Conservation (phyloP, 495 filamentous ascomycete genomes). For the Talaromyces borbonicus region DNA sequence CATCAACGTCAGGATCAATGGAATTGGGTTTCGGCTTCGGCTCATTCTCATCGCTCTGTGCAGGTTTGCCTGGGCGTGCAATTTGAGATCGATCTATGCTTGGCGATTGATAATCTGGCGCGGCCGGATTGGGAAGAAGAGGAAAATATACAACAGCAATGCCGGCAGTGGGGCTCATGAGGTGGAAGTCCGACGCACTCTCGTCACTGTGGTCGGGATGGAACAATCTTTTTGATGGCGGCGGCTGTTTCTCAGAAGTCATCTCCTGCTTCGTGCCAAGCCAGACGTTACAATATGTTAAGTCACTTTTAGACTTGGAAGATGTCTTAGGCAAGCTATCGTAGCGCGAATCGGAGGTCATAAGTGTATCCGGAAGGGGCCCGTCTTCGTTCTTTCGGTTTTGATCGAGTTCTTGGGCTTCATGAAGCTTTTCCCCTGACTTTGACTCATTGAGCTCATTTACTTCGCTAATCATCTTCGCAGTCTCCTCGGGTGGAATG, state of each 20-base stretch:
- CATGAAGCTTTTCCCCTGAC: constrained; percentile 50
- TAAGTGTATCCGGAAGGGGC: constrained; percentile 7
- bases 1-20: constrained; percentile 68
- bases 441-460: constrained; percentile 49
- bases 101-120: constrained; percentile 22
- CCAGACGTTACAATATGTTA: constrained; percentile 92
- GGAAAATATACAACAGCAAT: constrained; percentile 89
- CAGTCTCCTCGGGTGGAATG: constrained; percentile 42
- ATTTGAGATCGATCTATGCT: constrained; percentile 10
- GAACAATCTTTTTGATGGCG: constrained; percentile 52
- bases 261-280: constrained; percentile 72
- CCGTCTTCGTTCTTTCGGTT: constrained; percentile 10
- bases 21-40: constrained; percentile 48
- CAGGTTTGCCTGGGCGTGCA: constrained; percentile 17
- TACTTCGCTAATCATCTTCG: constrained; percentile 57
- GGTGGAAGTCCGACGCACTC: constrained; percentile 55
- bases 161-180: constrained; percentile 70
- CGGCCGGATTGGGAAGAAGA: constrained; percentile 62
- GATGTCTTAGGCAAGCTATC: constrained; percentile 1
- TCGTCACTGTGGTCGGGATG: constrained; percentile 21
- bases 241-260: constrained; percentile 47
- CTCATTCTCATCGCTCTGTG: constrained; percentile 10
- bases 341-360: constrained; percentile 10
- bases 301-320: constrained; percentile 30
- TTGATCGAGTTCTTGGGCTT: constrained; percentile 46